Conservation (phyloP, 2,329 filamentous ascomycete species). For the Apiospora malaysiana region DNA sequence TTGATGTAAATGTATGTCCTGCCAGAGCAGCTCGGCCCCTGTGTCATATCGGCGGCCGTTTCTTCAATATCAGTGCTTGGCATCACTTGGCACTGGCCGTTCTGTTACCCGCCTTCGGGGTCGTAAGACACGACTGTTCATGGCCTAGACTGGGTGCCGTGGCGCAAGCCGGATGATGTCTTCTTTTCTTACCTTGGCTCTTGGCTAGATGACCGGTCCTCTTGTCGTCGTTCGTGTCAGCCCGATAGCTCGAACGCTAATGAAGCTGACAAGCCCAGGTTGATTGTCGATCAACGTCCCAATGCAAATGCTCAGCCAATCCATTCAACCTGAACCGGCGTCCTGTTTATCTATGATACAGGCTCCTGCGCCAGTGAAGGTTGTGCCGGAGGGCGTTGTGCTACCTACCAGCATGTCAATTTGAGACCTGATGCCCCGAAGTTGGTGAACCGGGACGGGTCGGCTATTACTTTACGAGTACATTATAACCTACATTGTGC, state of each 20-base stretch:
- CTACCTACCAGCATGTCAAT: not conserved
- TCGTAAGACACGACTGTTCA: not conserved
- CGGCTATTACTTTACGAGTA: not conserved
- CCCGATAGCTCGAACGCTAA: slow-evolving; percentile 5
- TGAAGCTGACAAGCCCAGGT: not conserved
- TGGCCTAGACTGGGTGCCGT: not conserved
- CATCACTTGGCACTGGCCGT: not conserved
- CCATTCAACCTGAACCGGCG: not conserved
- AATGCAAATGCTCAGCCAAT: not conserved
- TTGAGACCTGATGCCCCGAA: not conserved
- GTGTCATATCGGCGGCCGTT: not conserved
- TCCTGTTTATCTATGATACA: too few relatives aligned
- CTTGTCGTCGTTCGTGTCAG: not conserved
- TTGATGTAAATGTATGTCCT: too few relatives aligned
- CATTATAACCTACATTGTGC: too few relatives aligned
- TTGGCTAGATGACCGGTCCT: not conserved
- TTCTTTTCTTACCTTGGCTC: not conserved
- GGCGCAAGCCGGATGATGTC: not conserved
- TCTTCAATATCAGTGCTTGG: not conserved
- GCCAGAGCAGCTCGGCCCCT: not conserved
- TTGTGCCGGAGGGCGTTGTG: not conserved
- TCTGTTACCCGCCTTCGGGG: not conserved
- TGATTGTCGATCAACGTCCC: not conserved
- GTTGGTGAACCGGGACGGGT: not conserved
- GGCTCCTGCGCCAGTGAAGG: not conserved